These are phyloP conservation scores for Tuber magnatum DNA, from an alignment of 495 filamentous ascomycete species.

Conservation along the genomic window DNA sequence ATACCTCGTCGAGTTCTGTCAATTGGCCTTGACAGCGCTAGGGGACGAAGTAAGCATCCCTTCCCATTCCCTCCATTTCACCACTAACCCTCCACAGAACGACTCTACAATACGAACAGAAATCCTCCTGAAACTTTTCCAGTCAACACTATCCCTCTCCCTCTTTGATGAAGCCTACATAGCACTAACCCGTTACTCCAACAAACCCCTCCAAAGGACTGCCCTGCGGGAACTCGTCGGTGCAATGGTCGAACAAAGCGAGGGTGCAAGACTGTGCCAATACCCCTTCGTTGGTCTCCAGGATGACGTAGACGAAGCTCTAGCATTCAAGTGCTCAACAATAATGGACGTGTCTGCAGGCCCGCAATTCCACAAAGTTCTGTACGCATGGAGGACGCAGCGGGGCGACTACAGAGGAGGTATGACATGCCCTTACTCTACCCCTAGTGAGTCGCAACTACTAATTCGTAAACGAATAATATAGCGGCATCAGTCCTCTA, in stretches of 20 bases:
- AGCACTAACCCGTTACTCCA: slow-evolving; percentile 62
- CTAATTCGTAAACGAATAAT: background rate
- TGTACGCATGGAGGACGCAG: slow-evolving; percentile 81
- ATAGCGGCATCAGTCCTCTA: slow-evolving; percentile 66
- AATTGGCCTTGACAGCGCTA: slow-evolving; percentile 53
- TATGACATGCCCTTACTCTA: background rate
- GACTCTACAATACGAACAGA: slow-evolving; percentile 49
- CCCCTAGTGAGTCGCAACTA: background rate
- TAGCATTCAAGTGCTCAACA: slow-evolving; percentile 56
- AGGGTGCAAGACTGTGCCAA: slow-evolving; percentile 60
- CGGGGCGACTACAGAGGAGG: slow-evolving; percentile 73
- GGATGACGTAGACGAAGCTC: slow-evolving; percentile 66
- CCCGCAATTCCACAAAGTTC: slow-evolving; percentile 67
- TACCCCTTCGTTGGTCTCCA: slow-evolving; percentile 72
- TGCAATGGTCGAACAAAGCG: slow-evolving; percentile 60
- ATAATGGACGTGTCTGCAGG: slow-evolving; percentile 53
- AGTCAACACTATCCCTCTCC: slow-evolving; percentile 64
- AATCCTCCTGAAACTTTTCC: slow-evolving; percentile 75
- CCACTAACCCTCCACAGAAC: slow-evolving; percentile 11
- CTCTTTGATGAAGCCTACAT: slow-evolving; percentile 77
- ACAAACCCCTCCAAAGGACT: slow-evolving; percentile 54
- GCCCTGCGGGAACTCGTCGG: slow-evolving; percentile 60
- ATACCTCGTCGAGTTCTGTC: slow-evolving; percentile 76
- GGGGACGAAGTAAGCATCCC: slow-evolving; percentile 45
- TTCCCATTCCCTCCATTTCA: slow-evolving; percentile 40